Conservation (phyloP, 805 yeast species). For the Kregervanrija fluxuum region DNA sequence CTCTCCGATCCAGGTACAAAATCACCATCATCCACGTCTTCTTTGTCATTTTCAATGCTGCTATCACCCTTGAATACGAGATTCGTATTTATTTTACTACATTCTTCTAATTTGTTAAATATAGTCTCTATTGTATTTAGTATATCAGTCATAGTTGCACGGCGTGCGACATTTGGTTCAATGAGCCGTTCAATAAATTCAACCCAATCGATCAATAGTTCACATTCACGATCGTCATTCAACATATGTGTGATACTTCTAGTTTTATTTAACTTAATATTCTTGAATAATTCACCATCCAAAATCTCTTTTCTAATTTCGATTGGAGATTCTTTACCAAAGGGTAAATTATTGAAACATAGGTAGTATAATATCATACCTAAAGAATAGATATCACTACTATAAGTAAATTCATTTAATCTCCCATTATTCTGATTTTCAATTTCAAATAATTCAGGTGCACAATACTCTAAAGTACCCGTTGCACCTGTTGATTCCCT, state of each 20-base stretch:
- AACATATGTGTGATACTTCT: neutral
- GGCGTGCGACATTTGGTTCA: constrained; percentile 25
- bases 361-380: constrained; percentile 78
- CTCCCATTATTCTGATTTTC: constrained; percentile 19
- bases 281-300: constrained; percentile 16
- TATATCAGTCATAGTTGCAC: constrained; percentile 40
- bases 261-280: neutral
- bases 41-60: neutral
- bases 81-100: neutral
- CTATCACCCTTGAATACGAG: neutral
- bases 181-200: constrained; percentile 15
- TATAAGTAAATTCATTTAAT: constrained; percentile 52
- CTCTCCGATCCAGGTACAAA: neutral
- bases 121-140: constrained; percentile 19
- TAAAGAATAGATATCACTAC: constrained; percentile 74
- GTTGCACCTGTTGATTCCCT: constrained; percentile 75
- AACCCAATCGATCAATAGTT: constrained; percentile 34
- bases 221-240: constrained; percentile 4
- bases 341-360: constrained; percentile 69
- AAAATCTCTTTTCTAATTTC: constrained; percentile 21
- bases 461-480: constrained; percentile 82
- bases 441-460: constrained; percentile 64
- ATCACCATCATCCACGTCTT: constrained; percentile 20
- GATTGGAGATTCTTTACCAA: constrained; percentile 23
- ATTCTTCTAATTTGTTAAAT: constrained; percentile 4